These are phyloP conservation scores for Neopestalotiopsis sp. DNA, from an alignment of 2,329 filamentous ascomycete species.

Conservation along the genomic window DNA sequence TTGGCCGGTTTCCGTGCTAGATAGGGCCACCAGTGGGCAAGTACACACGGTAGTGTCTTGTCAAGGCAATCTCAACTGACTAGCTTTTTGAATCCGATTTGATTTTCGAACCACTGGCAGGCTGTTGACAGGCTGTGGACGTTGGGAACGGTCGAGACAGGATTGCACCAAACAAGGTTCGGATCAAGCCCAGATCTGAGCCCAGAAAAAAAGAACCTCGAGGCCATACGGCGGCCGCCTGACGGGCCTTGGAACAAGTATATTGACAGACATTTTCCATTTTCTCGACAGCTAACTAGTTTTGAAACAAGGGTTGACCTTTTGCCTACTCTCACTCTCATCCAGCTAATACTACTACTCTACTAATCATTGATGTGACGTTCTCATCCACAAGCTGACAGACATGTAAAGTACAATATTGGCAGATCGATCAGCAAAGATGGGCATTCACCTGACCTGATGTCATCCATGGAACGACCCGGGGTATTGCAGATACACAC, in stretches of 20 bases:
- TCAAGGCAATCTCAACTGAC: not conserved
- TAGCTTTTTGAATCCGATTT: not conserved
- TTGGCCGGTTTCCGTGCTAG: slow-evolving; percentile 2
- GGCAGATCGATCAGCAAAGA: too few relatives aligned
- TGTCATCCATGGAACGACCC: too few relatives aligned
- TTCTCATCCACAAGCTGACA: too few relatives aligned
- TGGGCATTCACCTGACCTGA: too few relatives aligned
- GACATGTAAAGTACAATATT: too few relatives aligned
- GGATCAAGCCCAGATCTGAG: not conserved
- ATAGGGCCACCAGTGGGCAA: too few relatives aligned
- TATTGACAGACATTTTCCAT: not conserved
- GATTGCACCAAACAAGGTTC: not conserved
- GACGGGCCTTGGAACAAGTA: not conserved
- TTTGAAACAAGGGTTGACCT: not conserved
- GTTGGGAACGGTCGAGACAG: slow-evolving; percentile 12
- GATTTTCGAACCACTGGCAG: too few relatives aligned
- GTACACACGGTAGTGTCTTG: not conserved
- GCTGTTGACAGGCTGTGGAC: not conserved
- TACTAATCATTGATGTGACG: too few relatives aligned
- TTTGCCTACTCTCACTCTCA: too few relatives aligned
- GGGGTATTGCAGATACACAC: too few relatives aligned
- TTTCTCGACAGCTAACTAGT: not conserved
- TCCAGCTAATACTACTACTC: too few relatives aligned
- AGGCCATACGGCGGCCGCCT: not conserved
- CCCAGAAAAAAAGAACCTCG: not conserved